phyloP scores from a whole-genome alignment of 78 protist genomes.

The Polysphondylium violaceum region DNA sequence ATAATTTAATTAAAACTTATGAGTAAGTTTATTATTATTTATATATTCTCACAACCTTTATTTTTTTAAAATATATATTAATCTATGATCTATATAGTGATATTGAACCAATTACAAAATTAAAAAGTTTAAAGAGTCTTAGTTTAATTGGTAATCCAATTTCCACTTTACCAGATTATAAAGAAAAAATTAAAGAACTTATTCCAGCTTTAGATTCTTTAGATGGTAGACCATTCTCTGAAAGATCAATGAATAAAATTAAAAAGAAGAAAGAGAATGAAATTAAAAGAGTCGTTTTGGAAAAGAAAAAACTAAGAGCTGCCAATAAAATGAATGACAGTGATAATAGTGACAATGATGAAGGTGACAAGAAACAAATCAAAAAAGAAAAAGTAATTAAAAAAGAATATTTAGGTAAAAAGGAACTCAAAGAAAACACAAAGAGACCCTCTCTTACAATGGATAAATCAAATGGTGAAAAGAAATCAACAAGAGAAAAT shows the following conservation, averaged over 20 bases:
- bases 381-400: background rate
- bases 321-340: background rate
- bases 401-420: background rate
- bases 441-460: background rate
- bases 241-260: background rate
- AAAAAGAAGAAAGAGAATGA: slow-evolving; percentile 27
- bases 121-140: slow-evolving; percentile 20
- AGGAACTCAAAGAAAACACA: background rate
- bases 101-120: slow-evolving; percentile 24
- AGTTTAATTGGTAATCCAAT: slow-evolving; percentile 59
- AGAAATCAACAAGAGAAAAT: background rate
- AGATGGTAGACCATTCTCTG: slow-evolving; percentile 63
- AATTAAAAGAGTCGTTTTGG: background rate
- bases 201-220: slow-evolving; percentile 41
- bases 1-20: slow-evolving; percentile 15
- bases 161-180: background rate
- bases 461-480: background rate
- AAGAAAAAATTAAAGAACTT: slow-evolving; percentile 21
- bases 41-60: no score
- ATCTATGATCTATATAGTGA: background rate
- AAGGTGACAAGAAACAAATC: background rate
- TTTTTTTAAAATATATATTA: no score
- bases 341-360: background rate
- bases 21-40: slow-evolving; percentile 10
- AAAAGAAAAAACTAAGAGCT: slow-evolving; percentile 3